Conservation (phyloP, 371 early-diverging fungal species). For the Haplosporangium sp. region DNA sequence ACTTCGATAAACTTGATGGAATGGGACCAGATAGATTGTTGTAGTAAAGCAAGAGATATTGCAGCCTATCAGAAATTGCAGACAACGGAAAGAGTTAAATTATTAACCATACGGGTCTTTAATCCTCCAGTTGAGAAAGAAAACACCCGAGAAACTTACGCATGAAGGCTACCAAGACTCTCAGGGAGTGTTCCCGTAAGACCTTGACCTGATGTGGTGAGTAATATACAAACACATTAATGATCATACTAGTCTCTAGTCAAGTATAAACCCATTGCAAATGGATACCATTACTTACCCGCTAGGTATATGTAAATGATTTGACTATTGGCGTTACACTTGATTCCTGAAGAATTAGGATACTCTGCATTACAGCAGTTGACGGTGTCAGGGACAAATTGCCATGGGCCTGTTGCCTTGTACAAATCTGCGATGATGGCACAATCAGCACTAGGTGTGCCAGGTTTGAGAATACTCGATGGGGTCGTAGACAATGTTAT, state of each 20-base stretch:
- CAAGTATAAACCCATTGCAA: background rate
- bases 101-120: no score
- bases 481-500: slow-evolving; percentile 10
- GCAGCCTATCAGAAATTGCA: slow-evolving; percentile 15
- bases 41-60: slow-evolving; percentile 35
- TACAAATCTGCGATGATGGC: slow-evolving; percentile 30
- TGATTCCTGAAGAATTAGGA: slow-evolving; percentile 35
- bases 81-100: background rate
- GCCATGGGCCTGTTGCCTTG: slow-evolving; percentile 48
- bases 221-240: background rate
- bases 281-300: slow-evolving; percentile 10
- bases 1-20: slow-evolving; percentile 24
- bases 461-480: slow-evolving; percentile 23
- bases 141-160: slow-evolving; percentile 8
- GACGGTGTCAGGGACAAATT: slow-evolving; percentile 35
- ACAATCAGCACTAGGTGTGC: slow-evolving; percentile 34
- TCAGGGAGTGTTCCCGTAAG: slow-evolving; percentile 31
- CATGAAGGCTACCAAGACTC: slow-evolving; percentile 26
- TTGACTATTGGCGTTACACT: slow-evolving; percentile 33
- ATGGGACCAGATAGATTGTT: slow-evolving; percentile 38
- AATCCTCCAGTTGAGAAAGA: no score
- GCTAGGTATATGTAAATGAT: slow-evolving; percentile 42
- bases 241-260: background rate
- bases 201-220: slow-evolving; percentile 31
- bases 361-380: slow-evolving; percentile 51